Evolutionary conservation across 2,329 filamentous ascomycete species (phyloP).

Genomic region (Penicillium freii): DNA sequence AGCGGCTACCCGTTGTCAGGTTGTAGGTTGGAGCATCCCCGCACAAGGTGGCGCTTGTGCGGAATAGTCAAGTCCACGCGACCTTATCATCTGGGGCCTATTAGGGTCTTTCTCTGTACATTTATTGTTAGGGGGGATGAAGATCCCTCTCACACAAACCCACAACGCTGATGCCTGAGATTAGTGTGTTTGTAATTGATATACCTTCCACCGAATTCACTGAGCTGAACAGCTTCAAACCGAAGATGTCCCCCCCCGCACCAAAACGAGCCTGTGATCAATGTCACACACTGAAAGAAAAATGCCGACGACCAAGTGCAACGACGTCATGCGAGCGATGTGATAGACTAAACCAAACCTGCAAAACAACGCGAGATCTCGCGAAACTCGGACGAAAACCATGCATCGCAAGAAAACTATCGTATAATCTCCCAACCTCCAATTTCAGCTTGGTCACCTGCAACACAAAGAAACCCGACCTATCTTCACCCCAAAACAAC

Average conservation of each 20-base stretch:
- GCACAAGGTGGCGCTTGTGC: not conserved
- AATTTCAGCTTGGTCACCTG: not conserved
- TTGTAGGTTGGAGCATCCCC: not conserved
- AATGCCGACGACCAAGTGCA: conserved; percentile 8
- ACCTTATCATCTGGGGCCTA: not conserved
- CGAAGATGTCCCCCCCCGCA: not conserved
- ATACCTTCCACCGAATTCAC: not conserved
- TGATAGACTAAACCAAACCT: conserved; percentile 7
- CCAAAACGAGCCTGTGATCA: conserved; percentile 17
- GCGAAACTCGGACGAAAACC: conserved; percentile 13
- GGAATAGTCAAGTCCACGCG: not conserved
- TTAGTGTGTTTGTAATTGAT: not conserved
- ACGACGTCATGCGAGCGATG: conserved; percentile 14
- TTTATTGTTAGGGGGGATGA: too few relatives aligned
- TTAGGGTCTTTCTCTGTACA: not conserved
- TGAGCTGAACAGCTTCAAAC: not conserved
- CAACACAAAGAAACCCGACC: not conserved
- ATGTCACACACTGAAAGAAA: conserved; percentile 18
- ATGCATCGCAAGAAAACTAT: conserved; percentile 5
- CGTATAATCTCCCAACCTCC: conserved; percentile 14
- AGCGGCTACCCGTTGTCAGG: not conserved
- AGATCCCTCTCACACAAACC: not conserved
- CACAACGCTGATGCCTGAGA: not conserved
- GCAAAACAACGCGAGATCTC: conserved; percentile 7
- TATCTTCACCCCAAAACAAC: not conserved